These are phyloP conservation scores for Suillus tomentosus DNA, from an alignment of 768 basidiomycete genomes.

Conservation along the genomic window DNA sequence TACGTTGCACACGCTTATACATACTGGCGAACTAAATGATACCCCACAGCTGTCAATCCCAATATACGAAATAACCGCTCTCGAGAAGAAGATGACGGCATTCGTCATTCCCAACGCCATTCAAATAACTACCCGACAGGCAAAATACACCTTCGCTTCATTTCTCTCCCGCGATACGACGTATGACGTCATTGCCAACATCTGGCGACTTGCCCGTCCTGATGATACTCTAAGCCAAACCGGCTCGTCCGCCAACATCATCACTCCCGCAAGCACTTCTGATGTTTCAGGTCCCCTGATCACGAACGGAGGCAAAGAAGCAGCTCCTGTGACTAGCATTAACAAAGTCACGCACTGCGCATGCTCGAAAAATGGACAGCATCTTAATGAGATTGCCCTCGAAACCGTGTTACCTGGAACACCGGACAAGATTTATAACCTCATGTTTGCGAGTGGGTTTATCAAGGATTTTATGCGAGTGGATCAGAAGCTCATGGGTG, in stretches of 20 bases:
- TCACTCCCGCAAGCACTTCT: slow-evolving; percentile 22
- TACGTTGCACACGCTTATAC: slow-evolving; percentile 42
- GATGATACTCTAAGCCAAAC: slow-evolving; percentile 42
- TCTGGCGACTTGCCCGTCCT: slow-evolving; percentile 90
- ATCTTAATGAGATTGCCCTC: slow-evolving; percentile 74
- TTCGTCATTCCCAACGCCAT: slow-evolving; percentile 98
- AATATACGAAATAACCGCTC: slow-evolving; percentile 79
- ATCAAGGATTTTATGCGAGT: slow-evolving; percentile 90
- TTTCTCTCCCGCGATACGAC: slow-evolving; percentile 96
- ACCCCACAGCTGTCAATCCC: slow-evolving; percentile 74
- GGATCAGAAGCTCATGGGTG: slow-evolving; percentile 89
- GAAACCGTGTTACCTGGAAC: slow-evolving; percentile 83
- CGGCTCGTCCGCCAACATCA: slow-evolving; percentile 22
- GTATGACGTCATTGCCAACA: slow-evolving; percentile 93
- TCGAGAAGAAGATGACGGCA: slow-evolving; percentile 98
- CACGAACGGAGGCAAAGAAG: slow-evolving; percentile 9
- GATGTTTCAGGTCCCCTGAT: slow-evolving; percentile 14
- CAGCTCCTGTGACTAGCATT: slow-evolving; percentile 17
- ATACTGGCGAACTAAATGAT: slow-evolving; percentile 13
- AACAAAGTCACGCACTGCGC: slow-evolving; percentile 70
- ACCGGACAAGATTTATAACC: slow-evolving; percentile 92
- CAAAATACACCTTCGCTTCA: slow-evolving; percentile 93
- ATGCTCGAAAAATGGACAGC: slow-evolving; percentile 70
- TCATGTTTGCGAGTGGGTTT: slow-evolving; percentile 96
- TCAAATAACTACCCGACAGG: slow-evolving; percentile 78